A percentile compares a stretch with the other conserved stretches of the same genome.
phyloP scores from a whole-genome alignment of 2,329 filamentous ascomycete genomes.

The Alternaria angustiovoidea region DNA sequence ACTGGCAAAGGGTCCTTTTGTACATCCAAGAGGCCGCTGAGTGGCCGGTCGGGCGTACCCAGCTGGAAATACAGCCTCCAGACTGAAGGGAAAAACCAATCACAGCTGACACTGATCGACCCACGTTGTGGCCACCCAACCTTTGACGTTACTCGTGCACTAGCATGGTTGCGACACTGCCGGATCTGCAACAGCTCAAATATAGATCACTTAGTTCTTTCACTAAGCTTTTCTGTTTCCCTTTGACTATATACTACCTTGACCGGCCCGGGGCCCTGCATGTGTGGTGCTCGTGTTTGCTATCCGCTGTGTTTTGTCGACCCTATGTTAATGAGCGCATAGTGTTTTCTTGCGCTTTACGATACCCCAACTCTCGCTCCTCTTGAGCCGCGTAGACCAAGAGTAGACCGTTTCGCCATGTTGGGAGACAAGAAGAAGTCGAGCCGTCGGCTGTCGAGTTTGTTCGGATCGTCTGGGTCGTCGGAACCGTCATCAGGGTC shows the following conservation, averaged over 20 bases:
- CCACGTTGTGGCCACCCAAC: conserved; percentile 29
- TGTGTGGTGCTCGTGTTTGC: conserved; percentile 35
- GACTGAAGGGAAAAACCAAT: conserved; percentile 13
- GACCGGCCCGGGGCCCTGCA: conserved; percentile 21
- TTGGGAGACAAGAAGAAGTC: conserved; percentile 44
- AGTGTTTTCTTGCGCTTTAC: conserved; percentile 13
- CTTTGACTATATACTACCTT: conserved; percentile 19
- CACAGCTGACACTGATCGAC: conserved; percentile 5
- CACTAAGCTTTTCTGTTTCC: conserved; percentile 21
- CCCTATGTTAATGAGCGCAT: conserved; percentile 20
- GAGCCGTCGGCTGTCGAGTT: conserved; percentile 44
- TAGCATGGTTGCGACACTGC: conserved; percentile 30
- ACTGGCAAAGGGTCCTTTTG: conserved; percentile 9
- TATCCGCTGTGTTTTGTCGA: conserved; percentile 22
- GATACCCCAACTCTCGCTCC: neutral
- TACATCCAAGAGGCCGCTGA: conserved; percentile 4
- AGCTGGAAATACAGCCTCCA: conserved; percentile 7
- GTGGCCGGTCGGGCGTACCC: conserved; percentile 5
- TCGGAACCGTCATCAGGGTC: conserved; percentile 14
- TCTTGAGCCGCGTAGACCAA: neutral
- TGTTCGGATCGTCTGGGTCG: conserved; percentile 39
- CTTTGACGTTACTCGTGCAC: conserved; percentile 22
- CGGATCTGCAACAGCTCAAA: conserved; percentile 39
- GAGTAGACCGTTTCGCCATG: conserved; percentile 18
- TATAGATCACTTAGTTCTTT: conserved; percentile 34